Evolutionary conservation across 352 stramenopile species (phyloP), one percentile per base, ranked within the genome.

Genomic region (Phytophthora sansomeana): DNA sequence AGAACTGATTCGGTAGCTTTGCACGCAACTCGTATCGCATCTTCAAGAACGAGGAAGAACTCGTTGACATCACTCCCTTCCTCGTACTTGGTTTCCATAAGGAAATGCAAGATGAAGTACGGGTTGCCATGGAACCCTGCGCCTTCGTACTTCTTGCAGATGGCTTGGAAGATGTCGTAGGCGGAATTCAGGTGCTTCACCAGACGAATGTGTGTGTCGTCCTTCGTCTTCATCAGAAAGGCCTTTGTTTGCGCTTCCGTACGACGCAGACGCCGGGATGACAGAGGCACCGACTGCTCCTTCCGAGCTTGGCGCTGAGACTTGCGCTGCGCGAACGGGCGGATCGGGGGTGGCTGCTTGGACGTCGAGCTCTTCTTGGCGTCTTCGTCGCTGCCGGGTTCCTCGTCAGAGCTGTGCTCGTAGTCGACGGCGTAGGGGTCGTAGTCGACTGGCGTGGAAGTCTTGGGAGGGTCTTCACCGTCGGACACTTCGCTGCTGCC

Each of bases 161-260:
- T 57, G 6, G 14, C 35, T 6, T 49, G 17, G 24, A 57, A 64
- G 7, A 64, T 64, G 5, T 57, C 57, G 47, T 69, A 69, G 1
- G 61, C 24, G 0, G 52, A 43, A 6, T 24, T 47, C 8, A 64
- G 36, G 30, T 61, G 61, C 39, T 66, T 61, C 7, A 66, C 47
- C 0, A 60, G 54, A 46, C 24, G 46, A 5, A 61, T 57, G 42
- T 64, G 53, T 0, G 47, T 64, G 46, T 70, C 44, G 14, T 65
- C 54, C 46, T 63, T 69, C 41, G 62, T 60, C 39, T 70, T 70
- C 46, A 65, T 59, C 53, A 70, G 7, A 42, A 71, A 67, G 0
- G 39, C 19, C 42, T 67, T 67, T 5, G 56, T 67, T 6, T 58
- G 5, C 1, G 63, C 55, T 35, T 72, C 63, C 35, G 54, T 39